Evolutionary conservation across 2,329 filamentous ascomycete genomes (phyloP), one percentile per base, ranked within the genome.

Genomic region (Fusarium sacchari): DNA sequence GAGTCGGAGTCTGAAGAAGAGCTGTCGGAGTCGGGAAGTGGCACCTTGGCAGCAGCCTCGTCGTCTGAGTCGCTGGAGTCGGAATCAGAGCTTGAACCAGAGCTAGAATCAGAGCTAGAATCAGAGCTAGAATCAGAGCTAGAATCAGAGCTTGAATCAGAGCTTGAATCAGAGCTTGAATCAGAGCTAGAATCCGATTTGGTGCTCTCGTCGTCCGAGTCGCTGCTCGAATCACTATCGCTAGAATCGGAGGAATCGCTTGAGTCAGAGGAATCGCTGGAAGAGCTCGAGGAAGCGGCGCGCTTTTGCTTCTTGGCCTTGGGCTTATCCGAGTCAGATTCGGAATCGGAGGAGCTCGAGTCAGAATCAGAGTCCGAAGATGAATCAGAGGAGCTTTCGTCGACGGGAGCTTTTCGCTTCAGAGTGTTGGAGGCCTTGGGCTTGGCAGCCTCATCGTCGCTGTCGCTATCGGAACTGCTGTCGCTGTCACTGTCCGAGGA

Each of bases 241-340:
- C 78, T 78, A 22, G 77, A 78, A 53, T 76, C 74, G 44, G 72
- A 74, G 5, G 80, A 81, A 12, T 77, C 74, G 44, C 77, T 78
- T 20, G 77, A 78, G 52, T 76, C 74, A 43, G 71, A 73, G 4
- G 80, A 81, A 9, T 67, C 52, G 40, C 78, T 78, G 28, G 55
- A 58, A 18, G 72, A 76, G 67, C 72, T 69, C 24, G 67, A 65
- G 42, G 74, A 72, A 28, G 75, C 66, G 30, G 68, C 61, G 32
- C 73, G 83, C 79, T 85, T 86, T 69, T 80, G 80, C 81, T 89
- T 91, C 83, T 91, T 91, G 32, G 82, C 73, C 67, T 84, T 83
- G 7, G 85, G 87, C 65, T 87, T 83, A 44, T 79, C 78, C 28
- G 83, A 84, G 28, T 81, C 82, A 32, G 79, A 79, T 26, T 74